These are phyloP conservation scores for Phaeoacremonium minimum DNA, from an alignment of 2,329 filamentous ascomycete genomes.

Conservation along the genomic window DNA sequence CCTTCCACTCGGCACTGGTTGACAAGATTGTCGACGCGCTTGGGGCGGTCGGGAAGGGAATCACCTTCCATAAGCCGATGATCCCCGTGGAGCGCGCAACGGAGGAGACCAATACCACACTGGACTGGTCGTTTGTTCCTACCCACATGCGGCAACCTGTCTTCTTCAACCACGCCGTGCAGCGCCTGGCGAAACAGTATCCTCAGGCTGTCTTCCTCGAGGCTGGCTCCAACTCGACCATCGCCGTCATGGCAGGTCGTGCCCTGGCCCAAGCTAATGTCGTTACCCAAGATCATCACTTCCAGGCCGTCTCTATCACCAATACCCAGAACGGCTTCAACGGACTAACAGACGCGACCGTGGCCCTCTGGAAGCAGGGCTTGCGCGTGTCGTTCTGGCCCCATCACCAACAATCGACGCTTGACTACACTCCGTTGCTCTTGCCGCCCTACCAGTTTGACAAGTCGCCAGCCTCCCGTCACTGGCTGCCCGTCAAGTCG, in stretches of 20 bases:
- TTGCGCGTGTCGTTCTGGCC: slow-evolving; percentile 30
- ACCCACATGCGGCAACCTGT: slow-evolving; percentile 38
- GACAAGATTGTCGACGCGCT: slow-evolving; percentile 29
- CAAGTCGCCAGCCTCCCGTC: slow-evolving; percentile 17
- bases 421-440: slow-evolving; percentile 12
- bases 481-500: slow-evolving; percentile 30
- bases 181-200: slow-evolving; percentile 1
- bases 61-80: slow-evolving; percentile 23
- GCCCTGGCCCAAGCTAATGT: slow-evolving; percentile 11
- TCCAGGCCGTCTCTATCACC: slow-evolving; percentile 18
- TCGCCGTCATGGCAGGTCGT: slow-evolving; percentile 25
- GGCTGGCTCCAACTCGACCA: slow-evolving; percentile 31
- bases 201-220: slow-evolving; percentile 30
- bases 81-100: slow-evolving; percentile 25
- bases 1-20: slow-evolving; percentile 39
- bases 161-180: slow-evolving; percentile 31
- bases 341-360: slow-evolving; percentile 17
- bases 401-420: slow-evolving; percentile 20
- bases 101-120: slow-evolving; percentile 3
- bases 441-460: slow-evolving; percentile 40
- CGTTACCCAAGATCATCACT: too few relatives aligned
- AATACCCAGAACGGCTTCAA: slow-evolving; percentile 8
- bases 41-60: slow-evolving; percentile 20
- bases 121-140: slow-evolving; percentile 14
- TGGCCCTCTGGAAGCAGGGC: slow-evolving; percentile 34